These are phyloP conservation scores for Lichtheimia ramosa DNA, from an alignment of 371 early-diverging fungal genomes.

Conservation along the genomic window DNA sequence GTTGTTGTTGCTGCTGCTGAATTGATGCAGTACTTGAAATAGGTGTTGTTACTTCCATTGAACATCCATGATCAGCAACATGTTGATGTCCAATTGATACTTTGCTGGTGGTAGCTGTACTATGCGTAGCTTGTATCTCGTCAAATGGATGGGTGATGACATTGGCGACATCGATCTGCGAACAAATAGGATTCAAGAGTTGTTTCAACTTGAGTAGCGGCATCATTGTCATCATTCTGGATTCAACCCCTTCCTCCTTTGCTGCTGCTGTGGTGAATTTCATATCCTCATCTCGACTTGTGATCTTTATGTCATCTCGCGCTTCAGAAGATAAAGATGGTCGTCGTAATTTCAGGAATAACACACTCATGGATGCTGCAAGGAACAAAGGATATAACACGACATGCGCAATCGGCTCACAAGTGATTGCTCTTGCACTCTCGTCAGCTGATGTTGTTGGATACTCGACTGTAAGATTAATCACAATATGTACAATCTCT, in stretches of 20 bases:
- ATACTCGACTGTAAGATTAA: constrained; percentile 6
- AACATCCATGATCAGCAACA: not conserved
- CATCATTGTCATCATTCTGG: constrained; percentile 4
- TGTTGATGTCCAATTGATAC: not conserved
- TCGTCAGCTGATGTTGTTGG: constrained; percentile 2
- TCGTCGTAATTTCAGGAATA: not conserved
- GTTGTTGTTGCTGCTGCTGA: not conserved
- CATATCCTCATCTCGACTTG: not conserved
- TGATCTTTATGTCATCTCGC: not conserved
- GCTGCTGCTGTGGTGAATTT: not conserved
- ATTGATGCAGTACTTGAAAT: not conserved
- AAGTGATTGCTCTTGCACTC: not conserved
- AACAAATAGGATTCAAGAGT: constrained; percentile 11
- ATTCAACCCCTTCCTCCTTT: not conserved
- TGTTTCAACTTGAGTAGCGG: constrained; percentile 12
- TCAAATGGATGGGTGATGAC: constrained; percentile 4
- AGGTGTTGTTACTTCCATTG: not conserved
- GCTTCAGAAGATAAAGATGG: not conserved
- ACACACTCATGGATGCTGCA: constrained; percentile 8
- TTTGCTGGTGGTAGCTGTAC: not conserved
- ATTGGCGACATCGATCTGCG: constrained; percentile 13
- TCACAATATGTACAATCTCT: constrained; percentile 17
- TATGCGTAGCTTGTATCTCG: constrained; percentile 9
- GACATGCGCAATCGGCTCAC: constrained; percentile 4
- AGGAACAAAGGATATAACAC: constrained; percentile 11